phyloP scores from a whole-genome alignment of 352 stramenopile species.

The Phytophthora quininea region DNA sequence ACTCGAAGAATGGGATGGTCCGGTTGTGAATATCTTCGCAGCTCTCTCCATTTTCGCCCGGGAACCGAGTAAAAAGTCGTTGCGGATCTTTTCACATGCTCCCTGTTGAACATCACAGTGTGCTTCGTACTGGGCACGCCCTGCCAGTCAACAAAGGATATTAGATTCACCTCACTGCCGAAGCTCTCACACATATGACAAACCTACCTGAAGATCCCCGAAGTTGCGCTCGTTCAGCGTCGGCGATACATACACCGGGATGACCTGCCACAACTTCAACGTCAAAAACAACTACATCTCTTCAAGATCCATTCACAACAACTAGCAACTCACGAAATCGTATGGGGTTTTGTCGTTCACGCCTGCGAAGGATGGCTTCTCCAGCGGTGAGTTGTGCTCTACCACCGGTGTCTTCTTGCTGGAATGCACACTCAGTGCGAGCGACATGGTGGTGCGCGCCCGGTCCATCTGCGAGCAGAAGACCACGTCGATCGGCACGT shows the following conservation, averaged over 20 bases:
- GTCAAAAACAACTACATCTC: not conserved
- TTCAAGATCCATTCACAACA: not conserved
- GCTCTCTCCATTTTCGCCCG: slow-evolving; percentile 78
- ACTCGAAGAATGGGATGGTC: slow-evolving; percentile 78
- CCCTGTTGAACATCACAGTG: slow-evolving; percentile 75
- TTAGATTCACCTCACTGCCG: not conserved
- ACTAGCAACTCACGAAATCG: slow-evolving; percentile 63
- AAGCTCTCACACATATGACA: not conserved
- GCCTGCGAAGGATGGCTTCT: slow-evolving; percentile 67
- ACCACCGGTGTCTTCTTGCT: slow-evolving; percentile 85
- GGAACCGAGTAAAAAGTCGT: slow-evolving; percentile 84
- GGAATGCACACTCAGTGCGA: slow-evolving; percentile 80
- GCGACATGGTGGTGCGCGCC: slow-evolving; percentile 73
- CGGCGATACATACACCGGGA: slow-evolving; percentile 79
- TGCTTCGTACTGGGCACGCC: slow-evolving; percentile 78
- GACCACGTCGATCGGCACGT: slow-evolving; percentile 81
- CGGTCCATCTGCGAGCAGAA: slow-evolving; percentile 90
- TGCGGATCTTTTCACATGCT: slow-evolving; percentile 81
- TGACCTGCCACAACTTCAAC: slow-evolving; percentile 49
- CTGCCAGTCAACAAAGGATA: slow-evolving; percentile 17
- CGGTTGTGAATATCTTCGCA: slow-evolving; percentile 83
- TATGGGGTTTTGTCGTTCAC: slow-evolving; percentile 82
- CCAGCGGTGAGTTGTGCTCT: slow-evolving; percentile 74
- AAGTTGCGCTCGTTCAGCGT: slow-evolving; percentile 88
- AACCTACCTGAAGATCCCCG: slow-evolving; percentile 67